A percentile compares a stretch with the other conserved stretches of the same genome.
Evolutionary conservation across 2,329 filamentous ascomycete genomes (phyloP).

Genomic region (Penicillium sp.): DNA sequence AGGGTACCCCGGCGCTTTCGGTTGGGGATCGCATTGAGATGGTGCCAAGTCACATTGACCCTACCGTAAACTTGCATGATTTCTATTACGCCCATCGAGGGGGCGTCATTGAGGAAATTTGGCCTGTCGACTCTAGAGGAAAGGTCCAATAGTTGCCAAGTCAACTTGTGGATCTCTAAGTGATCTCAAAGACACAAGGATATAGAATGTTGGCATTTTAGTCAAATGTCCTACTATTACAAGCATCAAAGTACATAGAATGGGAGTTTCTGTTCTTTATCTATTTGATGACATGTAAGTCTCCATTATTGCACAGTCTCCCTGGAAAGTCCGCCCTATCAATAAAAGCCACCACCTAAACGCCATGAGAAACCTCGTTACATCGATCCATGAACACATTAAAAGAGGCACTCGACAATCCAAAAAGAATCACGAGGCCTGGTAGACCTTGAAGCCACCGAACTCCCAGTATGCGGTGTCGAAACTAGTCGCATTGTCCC

Average conservation of each 20-base stretch:
- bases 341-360: neutral
- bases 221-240: no score
- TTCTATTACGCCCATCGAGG: constrained; percentile 51
- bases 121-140: constrained; percentile 51
- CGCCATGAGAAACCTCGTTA: neutral
- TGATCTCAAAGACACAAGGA: no score
- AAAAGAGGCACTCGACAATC: neutral
- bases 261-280: neutral
- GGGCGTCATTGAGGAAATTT: constrained; percentile 52
- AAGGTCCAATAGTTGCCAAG: constrained; percentile 47
- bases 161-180: neutral
- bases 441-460: constrained; percentile 59
- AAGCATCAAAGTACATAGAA: neutral
- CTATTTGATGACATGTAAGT: no score
- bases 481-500: constrained; percentile 57
- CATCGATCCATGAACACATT: neutral
- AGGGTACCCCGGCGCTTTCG: constrained; percentile 37
- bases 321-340: neutral
- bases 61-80: constrained; percentile 54
- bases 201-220: neutral
- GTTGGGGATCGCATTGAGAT: constrained; percentile 52
- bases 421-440: constrained; percentile 22
- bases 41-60: constrained; percentile 56
- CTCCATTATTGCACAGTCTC: neutral
- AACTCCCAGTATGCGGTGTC: constrained; percentile 65